A percentile compares a stretch with the other conserved stretches of the same genome.
Evolutionary conservation across 139 green algal species (phyloP).

Genomic region (Asterochloris sp.): DNA sequence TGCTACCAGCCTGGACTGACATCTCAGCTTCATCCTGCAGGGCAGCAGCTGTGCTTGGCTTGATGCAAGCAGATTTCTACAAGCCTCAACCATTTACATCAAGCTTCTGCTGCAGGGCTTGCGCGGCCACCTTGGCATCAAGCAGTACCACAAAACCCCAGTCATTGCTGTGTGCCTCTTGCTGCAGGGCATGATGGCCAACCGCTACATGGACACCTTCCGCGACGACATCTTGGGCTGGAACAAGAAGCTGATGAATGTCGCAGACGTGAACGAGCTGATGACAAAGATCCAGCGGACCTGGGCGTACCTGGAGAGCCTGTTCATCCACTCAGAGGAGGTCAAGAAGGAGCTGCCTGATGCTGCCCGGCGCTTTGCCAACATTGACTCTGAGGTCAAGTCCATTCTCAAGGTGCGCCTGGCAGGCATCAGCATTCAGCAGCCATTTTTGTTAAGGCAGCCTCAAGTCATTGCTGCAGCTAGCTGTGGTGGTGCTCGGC

Average conservation of each 20-base stretch:
- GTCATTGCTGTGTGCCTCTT: not conserved
- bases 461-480: too few relatives aligned
- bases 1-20: too few relatives aligned
- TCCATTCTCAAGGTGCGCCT: slow-evolving; percentile 25
- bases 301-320: slow-evolving; percentile 80
- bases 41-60: too few relatives aligned
- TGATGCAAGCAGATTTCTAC: too few relatives aligned
- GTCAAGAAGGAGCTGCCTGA: slow-evolving; percentile 89
- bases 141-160: too few relatives aligned
- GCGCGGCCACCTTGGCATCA: too few relatives aligned
- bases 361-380: slow-evolving; percentile 67
- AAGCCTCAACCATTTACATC: not conserved
- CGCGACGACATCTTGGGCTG: slow-evolving; percentile 71
- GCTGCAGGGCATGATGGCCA: slow-evolving; percentile 85
- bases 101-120: too few relatives aligned
- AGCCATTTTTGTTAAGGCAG: too few relatives aligned
- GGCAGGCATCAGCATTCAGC: too few relatives aligned
- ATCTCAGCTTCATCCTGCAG: too few relatives aligned
- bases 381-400: slow-evolving; percentile 77
- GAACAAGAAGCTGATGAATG: slow-evolving; percentile 82
- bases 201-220: slow-evolving; percentile 90
- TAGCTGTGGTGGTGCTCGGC: too few relatives aligned
- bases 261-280: slow-evolving; percentile 81
- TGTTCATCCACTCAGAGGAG: slow-evolving; percentile 88
- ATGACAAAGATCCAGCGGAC: slow-evolving; percentile 81